Conservation (phyloP, 257 asterid species). For the Solanum chaucha region DNA sequence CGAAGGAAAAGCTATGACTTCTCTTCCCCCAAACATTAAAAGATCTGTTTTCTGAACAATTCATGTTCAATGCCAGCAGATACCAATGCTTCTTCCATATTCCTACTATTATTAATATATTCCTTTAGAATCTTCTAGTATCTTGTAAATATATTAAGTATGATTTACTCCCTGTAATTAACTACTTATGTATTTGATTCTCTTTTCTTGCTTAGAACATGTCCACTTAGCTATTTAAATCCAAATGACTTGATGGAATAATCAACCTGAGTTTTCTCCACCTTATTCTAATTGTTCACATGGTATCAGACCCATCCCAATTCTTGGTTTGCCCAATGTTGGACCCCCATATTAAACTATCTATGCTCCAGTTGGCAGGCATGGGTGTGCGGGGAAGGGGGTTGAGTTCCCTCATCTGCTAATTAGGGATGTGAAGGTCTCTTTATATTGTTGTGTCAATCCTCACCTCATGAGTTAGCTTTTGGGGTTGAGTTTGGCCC, state of each 20-base stretch:
- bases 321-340: too few species aligned
- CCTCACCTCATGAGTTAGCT: too few species aligned
- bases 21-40: not conserved
- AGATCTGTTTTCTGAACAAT: not conserved
- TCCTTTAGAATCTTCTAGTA: not conserved
- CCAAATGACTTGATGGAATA: not conserved
- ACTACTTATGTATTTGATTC: not conserved
- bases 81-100: not conserved
- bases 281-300: not conserved
- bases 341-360: too few species aligned
- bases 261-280: not conserved
- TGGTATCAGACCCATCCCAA: not conserved
- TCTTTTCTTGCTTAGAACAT: not conserved
- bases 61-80: not conserved
- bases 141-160: not conserved
- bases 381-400: too few species aligned
- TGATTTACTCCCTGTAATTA: not conserved
- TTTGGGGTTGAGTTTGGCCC: too few species aligned
- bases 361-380: too few species aligned
- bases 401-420: too few species aligned
- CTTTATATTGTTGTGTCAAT: too few species aligned
- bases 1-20: not conserved
- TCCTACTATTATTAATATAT: not conserved
- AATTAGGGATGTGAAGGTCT: too few species aligned
- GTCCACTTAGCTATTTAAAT: not conserved